These are phyloP conservation scores for Saccharomyces hybrid DNA, from an alignment of 1,139 yeast species.

Conservation along the genomic window DNA sequence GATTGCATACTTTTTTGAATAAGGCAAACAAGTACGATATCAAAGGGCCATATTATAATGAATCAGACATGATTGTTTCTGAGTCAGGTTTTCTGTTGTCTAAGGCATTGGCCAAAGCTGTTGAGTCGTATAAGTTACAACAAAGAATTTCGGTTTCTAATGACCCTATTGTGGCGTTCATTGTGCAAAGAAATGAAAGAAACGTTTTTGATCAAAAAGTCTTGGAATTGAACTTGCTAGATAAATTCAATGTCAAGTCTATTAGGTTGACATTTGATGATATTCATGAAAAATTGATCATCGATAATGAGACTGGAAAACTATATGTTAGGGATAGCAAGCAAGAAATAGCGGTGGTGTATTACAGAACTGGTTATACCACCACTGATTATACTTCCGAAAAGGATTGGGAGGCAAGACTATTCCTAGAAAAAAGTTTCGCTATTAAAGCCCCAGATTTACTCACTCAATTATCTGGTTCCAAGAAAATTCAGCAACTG, in stretches of 20 bases:
- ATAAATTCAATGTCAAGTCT: slow-evolving; percentile 49
- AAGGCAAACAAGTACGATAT: slow-evolving; percentile 45
- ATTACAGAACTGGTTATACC: slow-evolving; percentile 82
- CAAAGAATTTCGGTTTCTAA: slow-evolving; percentile 11
- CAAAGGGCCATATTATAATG: slow-evolving; percentile 34
- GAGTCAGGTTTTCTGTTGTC: slow-evolving; percentile 57
- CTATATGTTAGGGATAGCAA: slow-evolving; percentile 47
- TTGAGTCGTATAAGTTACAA: slow-evolving; percentile 43
- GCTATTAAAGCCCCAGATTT: slow-evolving; percentile 92
- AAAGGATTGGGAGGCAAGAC: slow-evolving; percentile 73
- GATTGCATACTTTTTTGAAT: slow-evolving; percentile 62
- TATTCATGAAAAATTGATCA: slow-evolving; percentile 37
- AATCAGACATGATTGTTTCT: slow-evolving; percentile 57
- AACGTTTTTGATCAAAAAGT: slow-evolving; percentile 88
- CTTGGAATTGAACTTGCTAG: slow-evolving; percentile 62
- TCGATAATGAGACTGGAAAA: slow-evolving; percentile 38
- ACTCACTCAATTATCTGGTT: slow-evolving; percentile 82
- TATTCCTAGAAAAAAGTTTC: slow-evolving; percentile 57
- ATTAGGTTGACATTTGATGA: slow-evolving; percentile 63
- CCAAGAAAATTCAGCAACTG: slow-evolving; percentile 87
- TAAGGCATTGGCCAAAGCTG: slow-evolving; percentile 60
- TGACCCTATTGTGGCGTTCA: slow-evolving; percentile 57
- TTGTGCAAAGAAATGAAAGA: slow-evolving; percentile 79
- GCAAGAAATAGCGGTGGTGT: slow-evolving; percentile 78
- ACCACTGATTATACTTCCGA: slow-evolving; percentile 63